phyloP scores from a whole-genome alignment of 140 eudicot genomes.

The Stevia rebaudiana region DNA sequence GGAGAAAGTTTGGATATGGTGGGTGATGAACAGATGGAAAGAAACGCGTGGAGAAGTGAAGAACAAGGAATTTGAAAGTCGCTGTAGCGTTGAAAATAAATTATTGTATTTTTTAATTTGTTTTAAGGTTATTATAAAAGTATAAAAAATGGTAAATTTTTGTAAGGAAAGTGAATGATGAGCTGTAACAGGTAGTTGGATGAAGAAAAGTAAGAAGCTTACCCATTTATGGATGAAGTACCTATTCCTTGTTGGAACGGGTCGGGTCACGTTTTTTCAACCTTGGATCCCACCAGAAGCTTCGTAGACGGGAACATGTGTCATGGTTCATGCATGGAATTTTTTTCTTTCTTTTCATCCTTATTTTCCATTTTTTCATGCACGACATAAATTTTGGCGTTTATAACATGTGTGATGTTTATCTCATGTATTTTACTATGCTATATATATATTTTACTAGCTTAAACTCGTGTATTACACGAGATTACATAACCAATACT shows the following conservation, averaged over 20 bases:
- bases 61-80: conserved; percentile 28
- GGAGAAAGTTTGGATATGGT: neutral
- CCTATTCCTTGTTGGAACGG: conserved; percentile 21
- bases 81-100: conserved; percentile 1
- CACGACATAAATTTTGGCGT: neutral
- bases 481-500: no score
- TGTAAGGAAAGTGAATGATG: neutral
- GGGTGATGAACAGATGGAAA: conserved; percentile 6
- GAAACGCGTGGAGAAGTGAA: conserved; percentile 45
- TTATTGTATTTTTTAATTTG: neutral
- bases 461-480: no score
- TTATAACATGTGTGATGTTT: conserved; percentile 2
- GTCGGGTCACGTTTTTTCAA: conserved; percentile 23
- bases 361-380: neutral
- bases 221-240: conserved; percentile 45
- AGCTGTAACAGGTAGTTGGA: conserved; percentile 3
- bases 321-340: conserved; percentile 10
- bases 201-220: conserved; percentile 29
- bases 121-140: neutral
- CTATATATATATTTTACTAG: no score
- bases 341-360: neutral
- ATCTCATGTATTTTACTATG: neutral
- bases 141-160: neutral
- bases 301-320: conserved; percentile 1
- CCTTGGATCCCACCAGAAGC: conserved; percentile 5